Evolutionary conservation across 306 rosid species (phyloP), one percentile per base, ranked within the genome.

Genomic region (Prosopis cineraria): DNA sequence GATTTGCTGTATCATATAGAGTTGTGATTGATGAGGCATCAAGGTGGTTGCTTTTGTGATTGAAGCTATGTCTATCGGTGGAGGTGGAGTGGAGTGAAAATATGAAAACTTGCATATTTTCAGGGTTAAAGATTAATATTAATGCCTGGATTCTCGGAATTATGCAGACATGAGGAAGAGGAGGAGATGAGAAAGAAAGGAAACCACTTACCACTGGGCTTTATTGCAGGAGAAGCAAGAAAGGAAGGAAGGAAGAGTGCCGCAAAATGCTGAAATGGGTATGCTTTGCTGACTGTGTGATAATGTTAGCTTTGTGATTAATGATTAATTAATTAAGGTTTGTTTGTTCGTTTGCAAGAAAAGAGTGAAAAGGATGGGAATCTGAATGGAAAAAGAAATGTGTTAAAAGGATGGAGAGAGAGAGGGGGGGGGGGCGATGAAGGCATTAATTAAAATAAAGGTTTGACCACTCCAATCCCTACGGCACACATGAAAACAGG

Each of bases 401-500:
- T 17, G 84, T 79, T 7, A 52, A 52, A 52, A 9, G 58, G 58
- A 6, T n/a, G 27, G 63, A 75, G 76, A 85, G 86, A 36, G 72
- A 50, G 72, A 1, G 50, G 1, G 27, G n/a, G 59, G 12, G 70
- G 73, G 79, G 82, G 86, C 43, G 65, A 48, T 71, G 68, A 55
- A 65, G 7, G 30, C 48, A 10, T 65, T n/a, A 20, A 69, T 33
- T 25, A 37, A 36, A 20, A 52, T 20, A 29, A 20, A 33, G 75
- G 85, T 88, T 88, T 92, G 97, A 90, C 94, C 86, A 82, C 37
- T 64, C 89, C 84, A 86, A 83, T 86, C 77, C 80, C 83, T 79
- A 76, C 66, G 81, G 69, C 68, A 48, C 77, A 71, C 77, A 74
- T 79, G 80, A 71, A 67, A 85, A 75, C 65, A 62, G 74, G 68